Evolutionary conservation across 2,329 filamentous ascomycete genomes (phyloP), one percentile per base, ranked within the genome.

Genomic region (Cercospora berteroae): DNA sequence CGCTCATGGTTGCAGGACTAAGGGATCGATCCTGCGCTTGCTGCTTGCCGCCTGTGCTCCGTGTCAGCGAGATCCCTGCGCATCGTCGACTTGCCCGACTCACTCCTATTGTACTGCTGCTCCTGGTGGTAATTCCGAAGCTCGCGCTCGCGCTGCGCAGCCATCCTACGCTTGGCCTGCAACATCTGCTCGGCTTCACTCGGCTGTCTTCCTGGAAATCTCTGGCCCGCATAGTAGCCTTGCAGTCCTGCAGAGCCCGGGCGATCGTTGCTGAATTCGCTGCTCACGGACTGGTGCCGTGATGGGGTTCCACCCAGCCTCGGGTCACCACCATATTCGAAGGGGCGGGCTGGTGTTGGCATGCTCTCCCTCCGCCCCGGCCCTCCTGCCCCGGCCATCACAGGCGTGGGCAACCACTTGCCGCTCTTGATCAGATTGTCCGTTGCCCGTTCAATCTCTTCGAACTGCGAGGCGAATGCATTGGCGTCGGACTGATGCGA

Each of bases 41-140:
- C 60, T 90, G 89, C 85, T 97, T 97, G 84, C 84, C 86, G 76
- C 85, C 88, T 80, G 88, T 58, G 33, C 16, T 42, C 48, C 59
- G 23, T 44, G 52, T 64, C 52, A 64, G 50, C 36, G 36, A 36
- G 25, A 16, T 25, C n/a, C 13, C 29, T 52, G 60, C 23, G 44
- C 44, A 64, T 29, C 8, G 8, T 39, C 27, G 8, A 36, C 27
- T 36, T 8, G 23, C 5, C 48, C 20, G 8, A 76, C 76, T 73
- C 92, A 98, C 95, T 97, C 92, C 94, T 90, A 86, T 98, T 96
- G 84, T 96, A 98, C 89, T 99, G 95, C 88, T 99, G 95, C 88
- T 99, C 95, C 84, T 97, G 96, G 84, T 99, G 95, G 84, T 98
- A 97, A 84, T 98, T 99, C 83, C 95, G 93, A 82, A 99, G 90